Conservation (phyloP, 495 filamentous ascomycete species). For the Viridothelium virens region DNA sequence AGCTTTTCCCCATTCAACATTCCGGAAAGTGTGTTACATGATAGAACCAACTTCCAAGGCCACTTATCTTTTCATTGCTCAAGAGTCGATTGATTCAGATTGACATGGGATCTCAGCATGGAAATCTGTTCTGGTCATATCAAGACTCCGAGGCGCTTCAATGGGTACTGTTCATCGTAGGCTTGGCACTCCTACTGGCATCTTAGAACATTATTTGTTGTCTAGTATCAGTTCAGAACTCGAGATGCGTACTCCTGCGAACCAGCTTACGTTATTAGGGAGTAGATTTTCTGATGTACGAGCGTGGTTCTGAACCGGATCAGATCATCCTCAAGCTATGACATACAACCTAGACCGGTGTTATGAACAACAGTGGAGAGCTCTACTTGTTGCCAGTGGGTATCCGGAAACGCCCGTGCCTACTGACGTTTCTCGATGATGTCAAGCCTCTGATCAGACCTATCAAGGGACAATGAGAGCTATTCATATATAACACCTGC, state of each 20-base stretch:
- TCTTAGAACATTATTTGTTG: no score
- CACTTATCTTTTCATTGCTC: background rate
- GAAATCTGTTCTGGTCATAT: no score
- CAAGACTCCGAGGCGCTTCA: no score
- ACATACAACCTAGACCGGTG: background rate
- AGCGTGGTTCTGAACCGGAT: background rate
- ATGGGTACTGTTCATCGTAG: no score
- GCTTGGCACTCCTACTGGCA: no score
- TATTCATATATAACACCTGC: background rate
- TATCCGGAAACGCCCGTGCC: background rate
- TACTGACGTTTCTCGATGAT: background rate
- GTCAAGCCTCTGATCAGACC: background rate
- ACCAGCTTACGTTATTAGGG: background rate
- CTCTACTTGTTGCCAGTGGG: background rate
- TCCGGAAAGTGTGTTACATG: background rate
- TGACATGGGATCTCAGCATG: no score
- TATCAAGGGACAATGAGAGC: background rate
- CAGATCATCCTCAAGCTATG: background rate
- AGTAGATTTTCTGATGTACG: background rate
- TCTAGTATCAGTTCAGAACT: no score
- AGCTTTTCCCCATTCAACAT: background rate
- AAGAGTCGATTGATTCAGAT: no score
- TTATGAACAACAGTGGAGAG: background rate
- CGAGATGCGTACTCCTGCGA: background rate
- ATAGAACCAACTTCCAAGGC: background rate